Percentiles rank a stretch among this genome's conserved stretches.
Evolutionary conservation across 805 yeast species (phyloP).

Genomic region (Starmerella sirachaensis): DNA sequence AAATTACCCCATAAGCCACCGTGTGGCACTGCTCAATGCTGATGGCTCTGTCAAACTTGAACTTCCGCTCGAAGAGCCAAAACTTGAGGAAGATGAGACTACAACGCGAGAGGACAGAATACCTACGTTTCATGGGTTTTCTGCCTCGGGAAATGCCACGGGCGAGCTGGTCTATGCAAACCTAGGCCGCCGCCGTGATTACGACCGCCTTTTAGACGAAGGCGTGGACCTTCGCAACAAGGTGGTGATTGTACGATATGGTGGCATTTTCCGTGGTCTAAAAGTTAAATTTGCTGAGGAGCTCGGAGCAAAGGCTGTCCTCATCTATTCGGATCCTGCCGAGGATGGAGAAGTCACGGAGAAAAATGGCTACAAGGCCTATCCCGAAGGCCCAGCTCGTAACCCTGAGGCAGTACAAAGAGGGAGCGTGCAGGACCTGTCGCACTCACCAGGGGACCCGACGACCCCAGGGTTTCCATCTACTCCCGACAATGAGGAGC

Average conservation of each 20-base stretch:
- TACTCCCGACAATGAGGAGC: slow-evolving; percentile 34
- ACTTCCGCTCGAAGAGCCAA: slow-evolving; percentile 46
- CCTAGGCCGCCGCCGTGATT: slow-evolving; percentile 55
- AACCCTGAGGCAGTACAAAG: slow-evolving; percentile 67
- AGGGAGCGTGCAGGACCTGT: slow-evolving; percentile 57
- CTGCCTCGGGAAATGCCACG: slow-evolving; percentile 65
- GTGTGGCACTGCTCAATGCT: slow-evolving; percentile 35
- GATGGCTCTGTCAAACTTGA: slow-evolving; percentile 31
- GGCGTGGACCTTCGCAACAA: slow-evolving; percentile 45
- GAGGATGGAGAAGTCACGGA: slow-evolving; percentile 41
- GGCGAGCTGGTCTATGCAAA: slow-evolving; percentile 55
- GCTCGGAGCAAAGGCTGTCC: slow-evolving; percentile 52
- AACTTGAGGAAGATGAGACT: slow-evolving; percentile 41
- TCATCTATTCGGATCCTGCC: slow-evolving; percentile 58
- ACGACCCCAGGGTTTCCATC: slow-evolving; percentile 61
- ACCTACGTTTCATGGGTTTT: slow-evolving; percentile 68
- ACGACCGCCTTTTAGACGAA: slow-evolving; percentile 34
- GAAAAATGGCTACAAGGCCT: slow-evolving; percentile 48
- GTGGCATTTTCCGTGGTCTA: slow-evolving; percentile 55
- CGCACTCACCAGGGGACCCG: slow-evolving; percentile 63
- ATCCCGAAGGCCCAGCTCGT: slow-evolving; percentile 68
- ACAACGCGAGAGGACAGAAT: slow-evolving; percentile 37
- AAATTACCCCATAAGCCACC: slow-evolving; percentile 48
- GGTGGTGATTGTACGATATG: slow-evolving; percentile 58
- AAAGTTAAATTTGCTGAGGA: slow-evolving; percentile 70